A percentile compares a stretch with the other conserved stretches of the same genome.
phyloP scores from a whole-genome alignment of 352 stramenopile species.

The Hyaloperonospora arabidopsidis region DNA sequence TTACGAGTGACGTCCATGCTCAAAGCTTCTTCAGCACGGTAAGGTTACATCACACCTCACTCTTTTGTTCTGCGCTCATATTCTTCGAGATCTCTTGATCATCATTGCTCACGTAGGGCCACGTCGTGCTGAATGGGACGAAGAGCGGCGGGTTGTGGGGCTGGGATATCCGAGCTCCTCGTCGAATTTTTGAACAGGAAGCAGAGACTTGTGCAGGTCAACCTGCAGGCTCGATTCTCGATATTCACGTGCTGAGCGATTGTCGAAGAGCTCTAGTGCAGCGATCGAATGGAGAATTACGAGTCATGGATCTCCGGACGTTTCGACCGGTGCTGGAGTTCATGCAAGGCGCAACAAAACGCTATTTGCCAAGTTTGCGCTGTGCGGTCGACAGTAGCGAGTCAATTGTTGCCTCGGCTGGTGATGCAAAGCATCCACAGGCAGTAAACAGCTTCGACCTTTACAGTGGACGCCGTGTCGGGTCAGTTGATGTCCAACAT shows the following conservation, averaged over 20 bases:
- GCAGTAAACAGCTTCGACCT: slow-evolving; percentile 31
- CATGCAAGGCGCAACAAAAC: slow-evolving; percentile 16
- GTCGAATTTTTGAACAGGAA: slow-evolving; percentile 24
- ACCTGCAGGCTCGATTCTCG: slow-evolving; percentile 21
- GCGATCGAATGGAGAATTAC: slow-evolving; percentile 37
- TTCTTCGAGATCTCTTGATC: neutral
- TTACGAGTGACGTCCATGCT: slow-evolving; percentile 36
- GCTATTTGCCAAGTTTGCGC: slow-evolving; percentile 31
- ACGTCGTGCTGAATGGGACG: slow-evolving; percentile 44
- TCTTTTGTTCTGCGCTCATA: neutral
- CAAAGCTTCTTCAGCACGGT: slow-evolving; percentile 36
- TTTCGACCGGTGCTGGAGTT: slow-evolving; percentile 33
- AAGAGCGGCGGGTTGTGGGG: slow-evolving; percentile 39
- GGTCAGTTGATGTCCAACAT: slow-evolving; percentile 16
- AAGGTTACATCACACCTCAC: slow-evolving; percentile 5
- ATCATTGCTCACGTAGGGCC: slow-evolving; percentile 17
- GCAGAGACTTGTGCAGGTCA: neutral
- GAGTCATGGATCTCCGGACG: slow-evolving; percentile 41
- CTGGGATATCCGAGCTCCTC: slow-evolving; percentile 37
- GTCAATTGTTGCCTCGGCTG: slow-evolving; percentile 33
- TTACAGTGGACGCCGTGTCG: slow-evolving; percentile 17
- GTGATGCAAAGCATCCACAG: slow-evolving; percentile 10
- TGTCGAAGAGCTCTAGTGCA: slow-evolving; percentile 33
- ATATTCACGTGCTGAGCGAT: slow-evolving; percentile 39
- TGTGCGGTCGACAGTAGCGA: slow-evolving; percentile 31